Percentiles rank a stretch among this genome's conserved stretches.
These are phyloP conservation scores for Penicillium dipodomyicola DNA, from an alignment of 495 filamentous ascomycete species.

Conservation along the genomic window DNA sequence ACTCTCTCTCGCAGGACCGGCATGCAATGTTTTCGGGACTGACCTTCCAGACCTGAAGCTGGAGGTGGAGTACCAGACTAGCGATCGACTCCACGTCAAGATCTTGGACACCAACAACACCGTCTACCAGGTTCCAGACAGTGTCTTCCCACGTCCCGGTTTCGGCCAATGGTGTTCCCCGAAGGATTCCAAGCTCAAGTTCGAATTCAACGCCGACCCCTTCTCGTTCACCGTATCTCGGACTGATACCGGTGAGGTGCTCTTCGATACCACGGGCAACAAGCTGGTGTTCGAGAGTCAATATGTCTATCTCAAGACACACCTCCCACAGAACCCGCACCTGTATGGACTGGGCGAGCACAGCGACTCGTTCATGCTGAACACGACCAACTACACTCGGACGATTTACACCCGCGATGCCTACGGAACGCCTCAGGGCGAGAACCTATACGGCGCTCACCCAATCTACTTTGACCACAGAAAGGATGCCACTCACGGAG, in stretches of 20 bases:
- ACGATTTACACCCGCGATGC: slow-evolving; percentile 64
- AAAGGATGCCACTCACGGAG: slow-evolving; percentile 55
- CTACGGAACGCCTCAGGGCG: slow-evolving; percentile 20
- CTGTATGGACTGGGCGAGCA: slow-evolving; percentile 56
- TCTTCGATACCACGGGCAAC: slow-evolving; percentile 50
- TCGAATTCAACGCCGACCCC: slow-evolving; percentile 13
- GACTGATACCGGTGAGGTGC: slow-evolving; percentile 27
- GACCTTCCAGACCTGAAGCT: slow-evolving; percentile 51
- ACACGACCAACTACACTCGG: slow-evolving; percentile 51
- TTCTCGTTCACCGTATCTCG: slow-evolving; percentile 18
- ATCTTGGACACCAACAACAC: slow-evolving; percentile 58
- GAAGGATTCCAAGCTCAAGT: slow-evolving; percentile 19
- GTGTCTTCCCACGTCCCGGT: slow-evolving; percentile 50
- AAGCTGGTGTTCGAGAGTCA: slow-evolving; percentile 56
- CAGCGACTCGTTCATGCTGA: slow-evolving; percentile 48
- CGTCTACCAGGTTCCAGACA: slow-evolving; percentile 58
- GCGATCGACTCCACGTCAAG: slow-evolving; percentile 44
- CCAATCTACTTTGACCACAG: slow-evolving; percentile 52
- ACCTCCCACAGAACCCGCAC: slow-evolving; percentile 52
- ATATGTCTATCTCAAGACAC: slow-evolving; percentile 52
- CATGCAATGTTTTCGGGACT: slow-evolving; percentile 55
- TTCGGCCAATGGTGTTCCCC: slow-evolving; percentile 11
- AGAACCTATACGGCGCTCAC: slow-evolving; percentile 54
- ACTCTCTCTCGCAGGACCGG: slow-evolving; percentile 45
- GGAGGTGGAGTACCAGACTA: slow-evolving; percentile 52